Percentiles rank a stretch among this genome's conserved stretches.
Evolutionary conservation across 2,329 filamentous ascomycete species (phyloP).

Genomic region (Proliferodiscus dingleyae): DNA sequence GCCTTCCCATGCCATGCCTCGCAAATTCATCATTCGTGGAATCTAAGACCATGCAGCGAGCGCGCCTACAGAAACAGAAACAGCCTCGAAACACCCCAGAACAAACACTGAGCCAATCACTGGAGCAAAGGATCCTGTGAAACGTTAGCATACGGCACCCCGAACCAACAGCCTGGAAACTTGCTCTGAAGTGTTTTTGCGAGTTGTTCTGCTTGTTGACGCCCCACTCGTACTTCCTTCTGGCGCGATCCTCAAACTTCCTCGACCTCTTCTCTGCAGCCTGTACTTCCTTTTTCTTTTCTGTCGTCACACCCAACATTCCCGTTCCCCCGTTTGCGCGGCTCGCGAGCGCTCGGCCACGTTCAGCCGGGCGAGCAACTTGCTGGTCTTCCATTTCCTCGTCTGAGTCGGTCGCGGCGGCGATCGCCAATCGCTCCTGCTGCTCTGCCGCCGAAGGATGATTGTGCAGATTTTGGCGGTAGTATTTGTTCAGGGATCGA

Average conservation of each 20-base stretch:
- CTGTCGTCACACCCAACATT: slow-evolving; percentile 72
- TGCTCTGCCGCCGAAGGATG: slow-evolving; percentile 78
- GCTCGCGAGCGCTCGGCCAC: slow-evolving; percentile 53
- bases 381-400: slow-evolving; percentile 36
- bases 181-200: slow-evolving; percentile 61
- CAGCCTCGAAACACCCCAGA: neutral
- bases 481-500: slow-evolving; percentile 81
- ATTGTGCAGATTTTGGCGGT: slow-evolving; percentile 83
- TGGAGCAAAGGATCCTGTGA: slow-evolving; percentile 32
- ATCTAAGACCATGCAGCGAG: neutral
- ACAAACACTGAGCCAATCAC: slow-evolving; percentile 4
- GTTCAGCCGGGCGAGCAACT: slow-evolving; percentile 35
- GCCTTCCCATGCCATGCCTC: neutral
- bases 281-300: slow-evolving; percentile 64
- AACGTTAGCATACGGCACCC: slow-evolving; percentile 17
- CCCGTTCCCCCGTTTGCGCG: slow-evolving; percentile 70
- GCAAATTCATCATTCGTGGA: neutral
- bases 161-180: slow-evolving; percentile 22
- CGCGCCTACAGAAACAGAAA: neutral
- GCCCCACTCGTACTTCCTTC: slow-evolving; percentile 61
- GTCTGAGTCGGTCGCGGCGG: slow-evolving; percentile 44
- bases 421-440: slow-evolving; percentile 59
- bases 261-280: slow-evolving; percentile 65
- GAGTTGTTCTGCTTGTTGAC: slow-evolving; percentile 69
- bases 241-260: slow-evolving; percentile 57